Base-by-base conservation (phyloP, 2,329 filamentous ascomycete genomes). In the Chalaropsis ovoidea region DNA sequence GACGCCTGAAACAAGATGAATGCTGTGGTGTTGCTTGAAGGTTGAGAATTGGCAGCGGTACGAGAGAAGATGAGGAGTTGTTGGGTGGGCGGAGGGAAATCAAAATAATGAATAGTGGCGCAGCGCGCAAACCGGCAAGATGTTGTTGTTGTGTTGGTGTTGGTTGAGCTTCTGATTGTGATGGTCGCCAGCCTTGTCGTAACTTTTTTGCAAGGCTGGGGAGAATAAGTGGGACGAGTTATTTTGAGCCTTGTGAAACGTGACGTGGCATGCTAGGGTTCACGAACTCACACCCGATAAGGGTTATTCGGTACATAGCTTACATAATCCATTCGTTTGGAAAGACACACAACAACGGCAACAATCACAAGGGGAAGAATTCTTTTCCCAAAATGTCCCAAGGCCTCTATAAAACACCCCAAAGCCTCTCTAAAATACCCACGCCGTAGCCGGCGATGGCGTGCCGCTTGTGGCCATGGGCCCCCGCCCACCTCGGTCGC, bases 191-290 rank as follows among this genome's bases (percentile, higher is more conserved):
- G 63, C 63, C 63, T 65, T 61, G 63, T 35, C 31, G 17, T 8
- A 15, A 24, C 17, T 43, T 58, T 64, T 65, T 65, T 27, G 54
- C 63, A 47, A 65, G 63, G 63, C 63, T 65, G 52, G 22, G 7
- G 17, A 27, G 17, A 17, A 52, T 24, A 52, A 52, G 47, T 52
- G 47, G 47, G 47, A 7, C 47, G 1, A 13, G 47, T 27, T 8
- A 3, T 49, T 31, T 31, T 31, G 31, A 24, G 10, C 8, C 22
- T 52, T 13, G 47, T 52, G 19, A 10, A 13, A 52, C 47, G 24
- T 22, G 19, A 15, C 11, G 27, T 52, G 22, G 19, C 27, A 27
- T 1, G 3, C 3, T 52, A 52, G 47, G 47, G 47, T 52, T 19
- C 31, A 35, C 7, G 3, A 35, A n/a, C n/a, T 35, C 7, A 7